These are phyloP conservation scores for Cladophialophora chaetospira DNA, from an alignment of 2,329 filamentous ascomycete species.

Conservation along the genomic window DNA sequence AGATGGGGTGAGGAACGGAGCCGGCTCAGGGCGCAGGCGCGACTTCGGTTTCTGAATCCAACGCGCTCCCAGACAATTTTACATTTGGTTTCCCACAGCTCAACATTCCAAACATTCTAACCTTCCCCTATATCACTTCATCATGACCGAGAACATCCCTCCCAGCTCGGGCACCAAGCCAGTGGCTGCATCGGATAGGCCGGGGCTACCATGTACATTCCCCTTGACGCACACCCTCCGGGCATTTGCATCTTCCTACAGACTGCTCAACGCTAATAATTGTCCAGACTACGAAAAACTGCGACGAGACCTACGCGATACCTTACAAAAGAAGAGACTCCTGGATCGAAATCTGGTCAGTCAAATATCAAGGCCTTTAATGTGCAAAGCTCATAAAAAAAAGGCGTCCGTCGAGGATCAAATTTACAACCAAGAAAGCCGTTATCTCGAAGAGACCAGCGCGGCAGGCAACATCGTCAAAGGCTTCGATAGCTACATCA, in stretches of 20 bases:
- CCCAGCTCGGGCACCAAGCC: slow-evolving; percentile 35
- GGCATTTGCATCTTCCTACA: neutral
- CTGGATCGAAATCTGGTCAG: slow-evolving; percentile 63
- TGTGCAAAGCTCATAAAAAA: slow-evolving; percentile 6
- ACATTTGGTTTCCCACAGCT: too few relatives aligned
- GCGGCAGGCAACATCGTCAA: slow-evolving; percentile 91
- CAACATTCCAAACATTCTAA: too few relatives aligned
- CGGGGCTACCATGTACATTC: slow-evolving; percentile 53
- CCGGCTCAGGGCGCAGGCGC: too few relatives aligned
- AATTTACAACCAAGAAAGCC: slow-evolving; percentile 79
- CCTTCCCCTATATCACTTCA: too few relatives aligned
- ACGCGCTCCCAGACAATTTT: too few relatives aligned
- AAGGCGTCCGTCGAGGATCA: slow-evolving; percentile 70
- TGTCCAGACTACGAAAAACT: slow-evolving; percentile 66
- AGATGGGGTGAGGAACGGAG: too few relatives aligned
- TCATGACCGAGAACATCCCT: slow-evolving; percentile 47
- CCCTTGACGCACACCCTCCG: too few relatives aligned
- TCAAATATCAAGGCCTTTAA: slow-evolving; percentile 13
- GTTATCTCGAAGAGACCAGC: slow-evolving; percentile 87
- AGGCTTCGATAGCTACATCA: slow-evolving; percentile 98
- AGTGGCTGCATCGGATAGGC: slow-evolving; percentile 38
- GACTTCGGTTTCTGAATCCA: too few relatives aligned
- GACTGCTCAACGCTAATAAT: neutral
- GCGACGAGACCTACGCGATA: slow-evolving; percentile 66
- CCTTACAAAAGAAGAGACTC: slow-evolving; percentile 65